Percentiles rank a stretch among this genome's conserved stretches.
These are phyloP conservation scores for Lotmaria passim DNA, from an alignment of 208 protist genomes.

Conservation along the genomic window DNA sequence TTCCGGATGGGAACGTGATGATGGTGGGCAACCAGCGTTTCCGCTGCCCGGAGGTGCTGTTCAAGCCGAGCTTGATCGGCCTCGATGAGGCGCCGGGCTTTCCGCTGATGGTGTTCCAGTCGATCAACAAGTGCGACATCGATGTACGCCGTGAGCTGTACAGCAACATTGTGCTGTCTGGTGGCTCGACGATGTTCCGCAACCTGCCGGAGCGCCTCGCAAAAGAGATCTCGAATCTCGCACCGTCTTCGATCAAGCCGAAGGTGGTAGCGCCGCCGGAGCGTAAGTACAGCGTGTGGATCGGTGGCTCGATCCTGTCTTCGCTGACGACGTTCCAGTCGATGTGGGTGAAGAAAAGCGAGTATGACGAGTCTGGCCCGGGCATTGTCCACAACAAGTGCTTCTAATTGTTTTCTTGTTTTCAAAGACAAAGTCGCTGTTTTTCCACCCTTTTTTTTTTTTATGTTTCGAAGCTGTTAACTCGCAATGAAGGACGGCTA, in stretches of 20 bases:
- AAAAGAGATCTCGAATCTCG: constrained; percentile 95
- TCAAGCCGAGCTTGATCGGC: constrained; percentile 96
- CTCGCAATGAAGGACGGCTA: no score
- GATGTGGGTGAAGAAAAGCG: constrained; percentile 98
- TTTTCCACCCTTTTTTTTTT: no score
- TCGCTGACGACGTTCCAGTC: constrained; percentile 97
- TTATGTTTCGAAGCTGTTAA: no score
- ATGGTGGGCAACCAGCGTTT: constrained; percentile 87
- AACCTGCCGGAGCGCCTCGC: constrained; percentile 97
- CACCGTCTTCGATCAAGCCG: constrained; percentile 96
- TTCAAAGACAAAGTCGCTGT: no score
- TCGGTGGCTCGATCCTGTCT: constrained; percentile 98
- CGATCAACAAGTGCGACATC: constrained; percentile 97
- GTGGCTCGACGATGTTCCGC: constrained; percentile 96
- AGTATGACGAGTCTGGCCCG: constrained; percentile 98
- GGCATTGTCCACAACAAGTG: constrained; percentile 98
- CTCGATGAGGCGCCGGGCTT: constrained; percentile 95
- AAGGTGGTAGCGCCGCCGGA: constrained; percentile 97
- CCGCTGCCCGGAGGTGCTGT: constrained; percentile 96
- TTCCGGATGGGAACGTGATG: constrained; percentile 95
- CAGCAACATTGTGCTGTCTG: constrained; percentile 96
- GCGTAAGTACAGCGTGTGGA: constrained; percentile 97
- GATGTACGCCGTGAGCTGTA: constrained; percentile 96
- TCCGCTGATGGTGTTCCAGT: constrained; percentile 96
- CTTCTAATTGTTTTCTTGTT: constrained; percentile 62